Base-by-base conservation (phyloP, 2,329 filamentous ascomycete genomes). In the Penicillium sp. region DNA sequence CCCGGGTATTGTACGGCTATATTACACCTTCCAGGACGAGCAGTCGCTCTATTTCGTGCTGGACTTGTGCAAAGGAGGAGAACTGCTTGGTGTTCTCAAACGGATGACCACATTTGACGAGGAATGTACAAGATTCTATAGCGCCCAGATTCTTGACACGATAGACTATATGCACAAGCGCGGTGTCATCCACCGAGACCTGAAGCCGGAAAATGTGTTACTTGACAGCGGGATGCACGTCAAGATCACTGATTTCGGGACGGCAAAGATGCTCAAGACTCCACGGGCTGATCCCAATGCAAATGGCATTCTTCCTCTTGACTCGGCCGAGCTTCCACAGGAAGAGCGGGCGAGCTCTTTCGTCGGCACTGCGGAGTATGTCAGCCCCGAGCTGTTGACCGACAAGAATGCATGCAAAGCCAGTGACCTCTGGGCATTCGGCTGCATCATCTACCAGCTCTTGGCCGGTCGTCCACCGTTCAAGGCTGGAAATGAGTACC, bases 21-120 rank as follows among this genome's bases (percentile, higher is more conserved):
- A 97, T 71, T 98, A 98, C 71, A 98, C 93, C 2, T 98, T 98
- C 64, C 93, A 98, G 68, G 93, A 98, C 69, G 91, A 97, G 67
- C 81, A 86, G 21, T 97, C 90, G 3, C 76, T 98, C 3, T 98
- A 98, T 72, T 98, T 97, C 67, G 93, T 98, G 22, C 77, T 98
- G 55, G 93, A 98, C 67, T 75, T 97, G 47, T 95, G 91, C 61
- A 88, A 85, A 62, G 89, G 89, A 29, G 93, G 93, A 51, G 93
- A 98, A 70, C 77, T 98, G 17, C 74, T 98, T 5, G 90, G 89
- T 10, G 89, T 95, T 6, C 70, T 98, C 58, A 98, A 98, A 72
- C 91, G 91, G 69, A 90, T 93, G 62, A 84, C 86, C 12, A 95
- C 89, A 0, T 98, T 98, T 63, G 89, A 98, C 62, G 80, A 94